These are phyloP conservation scores for Verticillium nubilum DNA, from an alignment of 2,329 filamentous ascomycete species.

Conservation along the genomic window DNA sequence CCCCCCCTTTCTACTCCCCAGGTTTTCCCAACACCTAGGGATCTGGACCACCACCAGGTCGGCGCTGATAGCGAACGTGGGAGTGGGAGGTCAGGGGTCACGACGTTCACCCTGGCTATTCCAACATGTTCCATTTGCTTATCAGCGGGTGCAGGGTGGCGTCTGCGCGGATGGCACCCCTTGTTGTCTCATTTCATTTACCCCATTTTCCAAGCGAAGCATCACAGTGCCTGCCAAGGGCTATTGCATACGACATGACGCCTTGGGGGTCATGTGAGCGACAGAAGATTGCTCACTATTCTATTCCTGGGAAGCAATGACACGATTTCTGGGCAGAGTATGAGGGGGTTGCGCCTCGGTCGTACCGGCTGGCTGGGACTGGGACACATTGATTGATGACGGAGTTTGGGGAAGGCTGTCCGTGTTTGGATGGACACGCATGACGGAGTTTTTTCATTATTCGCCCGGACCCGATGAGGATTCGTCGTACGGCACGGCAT, in stretches of 20 bases:
- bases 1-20: too few species aligned
- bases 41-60: background rate
- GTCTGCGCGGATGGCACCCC: background rate
- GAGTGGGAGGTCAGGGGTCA: background rate
- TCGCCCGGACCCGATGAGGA: background rate
- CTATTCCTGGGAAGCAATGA: background rate
- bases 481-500: background rate
- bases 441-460: background rate
- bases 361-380: background rate
- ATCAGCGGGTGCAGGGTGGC: background rate
- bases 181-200: background rate
- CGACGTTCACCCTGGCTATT: background rate
- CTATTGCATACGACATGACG: background rate
- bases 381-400: too few species aligned
- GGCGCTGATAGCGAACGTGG: background rate
- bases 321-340: background rate
- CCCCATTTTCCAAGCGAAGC: background rate
- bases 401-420: background rate
- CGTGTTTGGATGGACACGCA: background rate
- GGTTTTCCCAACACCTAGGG: background rate
- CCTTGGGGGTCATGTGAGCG: background rate
- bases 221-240: background rate
- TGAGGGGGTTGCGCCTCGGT: background rate
- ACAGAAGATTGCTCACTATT: background rate
- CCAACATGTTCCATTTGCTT: background rate